Conservation (phyloP, 1,139 yeast species). For the Yamadazyma jaroonii region DNA sequence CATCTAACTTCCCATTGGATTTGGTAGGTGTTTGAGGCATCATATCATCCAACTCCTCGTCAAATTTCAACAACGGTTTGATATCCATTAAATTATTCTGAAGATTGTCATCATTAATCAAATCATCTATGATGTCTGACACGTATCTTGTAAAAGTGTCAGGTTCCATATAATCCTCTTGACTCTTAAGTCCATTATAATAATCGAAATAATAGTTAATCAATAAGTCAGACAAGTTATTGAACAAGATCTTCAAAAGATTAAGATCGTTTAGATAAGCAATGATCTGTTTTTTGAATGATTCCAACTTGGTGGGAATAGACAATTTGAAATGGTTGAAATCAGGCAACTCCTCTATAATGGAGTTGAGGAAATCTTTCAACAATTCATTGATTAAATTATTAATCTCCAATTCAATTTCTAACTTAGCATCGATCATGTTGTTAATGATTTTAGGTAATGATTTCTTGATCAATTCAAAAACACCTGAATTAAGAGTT, state of each 20-base stretch:
- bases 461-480: conserved; percentile 62
- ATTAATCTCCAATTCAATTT: conserved; percentile 70
- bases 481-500: conserved; percentile 39
- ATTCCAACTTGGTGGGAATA: conserved; percentile 52
- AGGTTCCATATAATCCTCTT: conserved; percentile 46
- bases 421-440: conserved; percentile 82
- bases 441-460: conserved; percentile 83
- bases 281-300: conserved; percentile 50
- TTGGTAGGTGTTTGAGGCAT: neutral
- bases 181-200: conserved; percentile 20
- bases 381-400: conserved; percentile 65
- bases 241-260: conserved; percentile 31
- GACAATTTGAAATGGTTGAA: conserved; percentile 43
- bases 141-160: conserved; percentile 51
- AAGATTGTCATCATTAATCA: conserved; percentile 13
- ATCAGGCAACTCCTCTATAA: conserved; percentile 30
- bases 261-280: conserved; percentile 40
- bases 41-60: conserved; percentile 11
- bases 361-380: conserved; percentile 33
- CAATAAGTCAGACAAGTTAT: conserved; percentile 29
- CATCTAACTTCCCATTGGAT: neutral
- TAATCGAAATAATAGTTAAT: conserved; percentile 32
- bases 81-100: conserved; percentile 14
- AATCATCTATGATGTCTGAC: conserved; percentile 20
- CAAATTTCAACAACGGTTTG: conserved; percentile 15